A percentile compares a stretch with the other conserved stretches of the same genome.
Conservation (phyloP, 2,329 filamentous ascomycete species). For the Lasiodiplodia hormozganensis region DNA sequence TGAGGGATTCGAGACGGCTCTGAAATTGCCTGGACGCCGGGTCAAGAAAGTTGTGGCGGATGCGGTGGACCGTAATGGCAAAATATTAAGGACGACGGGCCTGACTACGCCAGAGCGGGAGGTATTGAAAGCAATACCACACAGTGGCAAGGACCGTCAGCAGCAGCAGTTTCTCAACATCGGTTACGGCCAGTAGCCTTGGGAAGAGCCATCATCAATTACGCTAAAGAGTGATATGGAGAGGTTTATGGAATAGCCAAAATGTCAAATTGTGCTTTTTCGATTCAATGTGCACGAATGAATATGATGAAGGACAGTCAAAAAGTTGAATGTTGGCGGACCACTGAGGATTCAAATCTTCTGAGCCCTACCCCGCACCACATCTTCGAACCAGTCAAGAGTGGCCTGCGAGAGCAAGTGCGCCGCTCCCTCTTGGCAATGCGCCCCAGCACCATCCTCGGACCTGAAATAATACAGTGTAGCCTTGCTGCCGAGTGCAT, state of each 20-base stretch:
- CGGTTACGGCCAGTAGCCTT: neutral
- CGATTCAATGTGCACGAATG: no score
- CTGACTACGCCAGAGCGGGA: neutral
- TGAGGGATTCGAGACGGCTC: constrained; percentile 3
- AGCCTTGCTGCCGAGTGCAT: neutral
- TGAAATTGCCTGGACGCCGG: neutral
- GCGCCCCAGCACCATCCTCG: neutral
- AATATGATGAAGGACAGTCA: no score
- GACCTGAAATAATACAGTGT: neutral
- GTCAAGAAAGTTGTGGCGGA: neutral
- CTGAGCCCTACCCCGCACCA: no score
- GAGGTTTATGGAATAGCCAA: neutral
- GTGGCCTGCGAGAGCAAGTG: neutral
- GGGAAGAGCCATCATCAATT: neutral
- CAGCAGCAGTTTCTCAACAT: neutral
- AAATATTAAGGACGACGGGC: neutral
- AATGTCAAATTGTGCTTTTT: neutral
- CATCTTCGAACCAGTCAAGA: neutral
- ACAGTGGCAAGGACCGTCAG: neutral
- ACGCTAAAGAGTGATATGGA: neutral
- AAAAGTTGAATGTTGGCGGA: no score
- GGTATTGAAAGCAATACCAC: neutral
- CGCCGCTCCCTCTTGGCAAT: neutral
- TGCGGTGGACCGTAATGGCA: constrained; percentile 6
- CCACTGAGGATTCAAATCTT: no score